Conservation (phyloP, 805 yeast genomes). For the Kodamaea kakaduensis region DNA sequence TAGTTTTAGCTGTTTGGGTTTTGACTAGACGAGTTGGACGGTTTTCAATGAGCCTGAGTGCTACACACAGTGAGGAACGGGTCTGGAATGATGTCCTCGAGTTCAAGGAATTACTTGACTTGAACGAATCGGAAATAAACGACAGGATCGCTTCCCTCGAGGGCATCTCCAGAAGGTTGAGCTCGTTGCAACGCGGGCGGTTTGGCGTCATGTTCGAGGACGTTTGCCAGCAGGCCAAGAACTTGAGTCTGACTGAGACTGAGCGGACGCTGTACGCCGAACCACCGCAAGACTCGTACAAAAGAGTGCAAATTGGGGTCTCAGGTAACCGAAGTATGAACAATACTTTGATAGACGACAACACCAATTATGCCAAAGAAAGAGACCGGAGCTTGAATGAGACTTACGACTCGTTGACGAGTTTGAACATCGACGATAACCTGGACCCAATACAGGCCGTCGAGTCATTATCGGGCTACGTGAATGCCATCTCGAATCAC, state of each 20-base stretch:
- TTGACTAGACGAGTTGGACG: neutral
- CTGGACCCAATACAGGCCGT: conserved; percentile 14
- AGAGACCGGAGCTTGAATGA: conserved; percentile 12
- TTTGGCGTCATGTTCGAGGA: neutral
- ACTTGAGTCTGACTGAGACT: no score
- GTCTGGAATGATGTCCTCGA: conserved; percentile 2
- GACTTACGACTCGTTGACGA: conserved; percentile 16
- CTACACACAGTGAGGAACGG: neutral
- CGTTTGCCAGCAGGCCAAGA: neutral
- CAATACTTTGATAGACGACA: conserved; percentile 7
- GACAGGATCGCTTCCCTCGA: conserved; percentile 2
- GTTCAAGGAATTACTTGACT: conserved; percentile 5
- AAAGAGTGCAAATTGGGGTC: no score
- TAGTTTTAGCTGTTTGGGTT: neutral
- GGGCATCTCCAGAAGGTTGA: conserved; percentile 5
- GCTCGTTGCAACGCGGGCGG: conserved; percentile 1
- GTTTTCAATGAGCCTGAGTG: neutral
- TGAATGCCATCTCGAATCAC: conserved; percentile 13
- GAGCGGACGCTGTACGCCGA: no score
- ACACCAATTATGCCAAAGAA: conserved; percentile 6
- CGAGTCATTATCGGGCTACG: conserved; percentile 14
- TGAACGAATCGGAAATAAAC: neutral
- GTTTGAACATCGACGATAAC: conserved; percentile 7
- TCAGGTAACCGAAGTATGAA: conserved; percentile 3
- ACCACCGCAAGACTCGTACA: no score